phyloP scores from a whole-genome alignment of 1,139 yeast species.

The Suhomyces coccinellae region DNA sequence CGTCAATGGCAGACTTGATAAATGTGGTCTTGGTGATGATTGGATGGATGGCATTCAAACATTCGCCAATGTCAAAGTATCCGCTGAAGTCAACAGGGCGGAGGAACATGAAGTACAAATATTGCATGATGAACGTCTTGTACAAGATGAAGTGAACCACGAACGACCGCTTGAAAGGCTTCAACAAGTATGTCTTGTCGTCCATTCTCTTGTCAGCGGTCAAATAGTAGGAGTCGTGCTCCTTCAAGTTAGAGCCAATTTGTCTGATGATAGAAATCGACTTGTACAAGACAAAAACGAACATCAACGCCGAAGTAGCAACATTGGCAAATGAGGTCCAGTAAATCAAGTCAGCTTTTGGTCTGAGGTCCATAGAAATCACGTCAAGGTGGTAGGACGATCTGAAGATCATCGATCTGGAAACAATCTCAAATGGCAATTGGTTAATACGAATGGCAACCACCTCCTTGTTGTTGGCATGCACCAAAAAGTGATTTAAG shows the following conservation, averaged over 20 bases:
- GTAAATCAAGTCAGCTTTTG: slow-evolving; percentile 5
- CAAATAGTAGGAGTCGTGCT: slow-evolving; percentile 5
- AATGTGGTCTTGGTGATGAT: slow-evolving; percentile 3
- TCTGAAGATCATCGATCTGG: slow-evolving; percentile 9
- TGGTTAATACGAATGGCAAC: slow-evolving; percentile 6
- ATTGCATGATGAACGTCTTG: slow-evolving; percentile 11
- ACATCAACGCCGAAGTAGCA: slow-evolving; percentile 2
- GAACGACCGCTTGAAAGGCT: slow-evolving; percentile 12
- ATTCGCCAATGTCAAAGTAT: slow-evolving; percentile 15
- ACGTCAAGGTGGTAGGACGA: slow-evolving; percentile 8
- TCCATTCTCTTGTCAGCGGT: slow-evolving; percentile 10
- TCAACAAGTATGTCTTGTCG: slow-evolving; percentile 9
- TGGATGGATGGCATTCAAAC: slow-evolving; percentile 11
- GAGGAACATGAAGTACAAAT: slow-evolving; percentile 7
- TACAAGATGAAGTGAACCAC: slow-evolving; percentile 14
- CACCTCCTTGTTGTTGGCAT: slow-evolving; percentile 2
- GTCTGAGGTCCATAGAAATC: not conserved
- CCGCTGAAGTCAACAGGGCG: slow-evolving; percentile 13
- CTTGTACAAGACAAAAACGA: slow-evolving; percentile 3
- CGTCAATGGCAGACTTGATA: slow-evolving; percentile 3
- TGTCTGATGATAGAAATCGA: slow-evolving; percentile 4
- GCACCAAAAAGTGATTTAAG: slow-evolving; percentile 8
- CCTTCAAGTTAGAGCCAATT: slow-evolving; percentile 1
- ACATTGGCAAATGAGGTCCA: slow-evolving; percentile 9
- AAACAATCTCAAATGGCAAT: slow-evolving; percentile 8